phyloP scores from a whole-genome alignment of 257 asterid species.

The Ocimum tenuiflorum region DNA sequence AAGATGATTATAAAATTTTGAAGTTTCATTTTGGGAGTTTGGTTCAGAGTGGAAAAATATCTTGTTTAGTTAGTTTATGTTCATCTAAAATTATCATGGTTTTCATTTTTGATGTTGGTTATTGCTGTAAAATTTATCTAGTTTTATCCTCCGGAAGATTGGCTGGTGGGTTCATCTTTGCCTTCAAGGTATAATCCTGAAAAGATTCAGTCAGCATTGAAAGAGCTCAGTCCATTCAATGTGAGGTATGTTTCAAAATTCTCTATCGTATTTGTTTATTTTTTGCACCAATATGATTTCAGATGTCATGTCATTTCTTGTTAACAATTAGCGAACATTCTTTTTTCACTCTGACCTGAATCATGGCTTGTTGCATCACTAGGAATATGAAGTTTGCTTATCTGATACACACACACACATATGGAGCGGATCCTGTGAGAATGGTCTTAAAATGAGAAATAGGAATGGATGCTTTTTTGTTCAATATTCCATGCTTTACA shows the following conservation, averaged over 20 bases:
- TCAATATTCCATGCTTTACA: too few species aligned
- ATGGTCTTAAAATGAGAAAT: too few species aligned
- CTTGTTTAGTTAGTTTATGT: slow-evolving; percentile 1
- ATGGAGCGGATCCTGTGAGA: too few species aligned
- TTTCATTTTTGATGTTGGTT: slow-evolving; percentile 15
- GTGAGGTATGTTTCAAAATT: slow-evolving; percentile 49
- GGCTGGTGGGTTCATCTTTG: slow-evolving; percentile 92
- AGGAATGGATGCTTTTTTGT: too few species aligned
- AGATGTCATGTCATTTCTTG: slow-evolving; percentile 4
- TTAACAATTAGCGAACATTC: not conserved
- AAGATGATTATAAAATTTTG: not conserved
- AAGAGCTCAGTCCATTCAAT: slow-evolving; percentile 67
- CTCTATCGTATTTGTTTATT: not conserved
- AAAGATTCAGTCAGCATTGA: slow-evolving; percentile 49
- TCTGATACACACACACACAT: too few species aligned
- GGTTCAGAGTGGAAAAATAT: not conserved
- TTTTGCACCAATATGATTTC: slow-evolving; percentile 12
- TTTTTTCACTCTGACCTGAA: slow-evolving; percentile 7
- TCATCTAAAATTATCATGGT: too few species aligned
- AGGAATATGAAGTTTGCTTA: slow-evolving; percentile 6
- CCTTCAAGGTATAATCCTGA: slow-evolving; percentile 62
- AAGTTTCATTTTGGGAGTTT: slow-evolving; percentile 5
- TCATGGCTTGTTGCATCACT: not conserved
- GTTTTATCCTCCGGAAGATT: slow-evolving; percentile 87
- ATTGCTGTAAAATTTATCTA: slow-evolving; percentile 28